phyloP scores from a whole-genome alignment of 1,284 basidiomycete species.

The Mycena citricolor region DNA sequence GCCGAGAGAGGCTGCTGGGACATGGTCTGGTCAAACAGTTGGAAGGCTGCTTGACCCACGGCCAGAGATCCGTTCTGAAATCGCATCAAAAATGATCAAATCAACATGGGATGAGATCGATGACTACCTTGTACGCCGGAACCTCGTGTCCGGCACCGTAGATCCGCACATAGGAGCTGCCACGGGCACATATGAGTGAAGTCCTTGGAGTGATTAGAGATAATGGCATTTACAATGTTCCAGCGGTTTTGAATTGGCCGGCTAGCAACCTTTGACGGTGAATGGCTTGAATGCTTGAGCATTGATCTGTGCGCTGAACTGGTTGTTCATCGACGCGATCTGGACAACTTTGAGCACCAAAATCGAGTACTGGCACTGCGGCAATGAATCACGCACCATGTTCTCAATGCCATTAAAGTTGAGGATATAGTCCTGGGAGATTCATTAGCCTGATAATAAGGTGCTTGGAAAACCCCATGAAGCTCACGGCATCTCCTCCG shows the following conservation, averaged over 20 bases:
- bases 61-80: constrained; percentile 31
- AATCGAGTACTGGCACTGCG: too few relatives aligned
- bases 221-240: constrained; percentile 39
- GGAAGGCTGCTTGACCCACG: constrained; percentile 36
- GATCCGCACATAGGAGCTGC: constrained; percentile 46
- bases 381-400: constrained; percentile 49
- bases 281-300: constrained; percentile 46
- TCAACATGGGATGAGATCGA: background rate
- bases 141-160: constrained; percentile 56
- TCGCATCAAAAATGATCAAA: constrained; percentile 44
- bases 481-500: constrained; percentile 54
- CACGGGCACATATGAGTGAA: background rate
- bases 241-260: constrained; percentile 60
- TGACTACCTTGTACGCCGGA: constrained; percentile 42
- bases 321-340: constrained; percentile 46
- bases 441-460: constrained; percentile 17
- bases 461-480: background rate
- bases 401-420: constrained; percentile 62
- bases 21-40: constrained; percentile 43
- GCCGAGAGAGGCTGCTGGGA: constrained; percentile 9
- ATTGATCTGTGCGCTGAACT: constrained; percentile 40
- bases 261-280: constrained; percentile 51
- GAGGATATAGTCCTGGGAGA: constrained; percentile 49
- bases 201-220: background rate
- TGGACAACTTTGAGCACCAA: constrained; percentile 22